Base-by-base conservation (phyloP, 2,329 filamentous ascomycete genomes). In the Phyllosticta citrichinensis region DNA sequence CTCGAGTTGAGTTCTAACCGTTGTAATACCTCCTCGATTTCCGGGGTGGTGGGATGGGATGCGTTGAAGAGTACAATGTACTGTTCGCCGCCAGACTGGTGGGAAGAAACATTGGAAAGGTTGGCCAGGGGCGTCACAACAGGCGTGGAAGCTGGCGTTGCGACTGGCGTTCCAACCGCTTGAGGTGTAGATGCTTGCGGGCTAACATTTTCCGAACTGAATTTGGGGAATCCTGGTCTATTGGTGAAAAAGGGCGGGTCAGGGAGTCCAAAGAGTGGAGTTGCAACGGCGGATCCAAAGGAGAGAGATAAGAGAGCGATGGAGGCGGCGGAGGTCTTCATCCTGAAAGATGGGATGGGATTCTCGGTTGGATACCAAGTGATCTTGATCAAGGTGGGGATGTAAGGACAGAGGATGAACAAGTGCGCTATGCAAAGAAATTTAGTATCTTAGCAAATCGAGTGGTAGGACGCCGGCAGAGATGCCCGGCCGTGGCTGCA, bases 1-100 rank as follows among this genome's bases (percentile, higher is more conserved):
- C 70, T 66, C n/a, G 68, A 63, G 57, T 70, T 64, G 12, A 79
- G 71, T 12, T 69, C 69, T 14, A 76, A 63, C 47, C 71, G 65
- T 17, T 66, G 62, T 20, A 77, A 67, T 6, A 76, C 67, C 40
- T 74, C 70, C 17, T 68, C 66, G 61, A 74, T 68, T 47, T 71
- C 68, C 20, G 73, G 70, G 52, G 68, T 65, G 17, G 66, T 64
- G 24, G 70, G 67, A 17, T 68, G 64, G 20, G 65, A 58, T n/a
- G 65, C 66, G 64, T 74, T 66, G 65, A 75, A 69, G 61, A 76
- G 67, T 52, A 76, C 73, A 40, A 75, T 67, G 62, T 75, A 71
- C 60, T 75, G 70, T 24, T 69, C 61, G 53, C 69, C 65, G 25
- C 67, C 67, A 20, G 66, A 68, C 64, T 71, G 66, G 53, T 72